Evolutionary conservation across 495 filamentous ascomycete species (phyloP), one percentile per base, ranked within the genome.

Genomic region (Saxispiralis lemnorum): DNA sequence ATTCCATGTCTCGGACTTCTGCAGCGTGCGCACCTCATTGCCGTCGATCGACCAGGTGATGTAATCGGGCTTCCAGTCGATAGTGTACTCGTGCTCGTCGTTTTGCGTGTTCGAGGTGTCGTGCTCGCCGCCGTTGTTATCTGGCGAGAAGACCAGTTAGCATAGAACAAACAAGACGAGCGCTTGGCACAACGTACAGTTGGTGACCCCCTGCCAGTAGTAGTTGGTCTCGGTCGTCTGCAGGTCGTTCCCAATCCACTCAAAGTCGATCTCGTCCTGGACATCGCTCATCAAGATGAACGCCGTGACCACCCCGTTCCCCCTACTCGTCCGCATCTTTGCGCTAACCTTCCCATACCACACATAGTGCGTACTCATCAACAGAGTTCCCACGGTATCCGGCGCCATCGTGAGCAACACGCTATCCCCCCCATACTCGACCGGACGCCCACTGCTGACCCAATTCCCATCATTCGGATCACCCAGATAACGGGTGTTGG

Each of bases 241-340:
- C 56, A 94, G 61, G 51, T 95, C 81, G 37, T 71, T 70, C 44
- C 89, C 89, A 43, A 97, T 74, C 57, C 76, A 97, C 64, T 97
- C 89, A 57, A 81, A 95, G 61, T 97, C 89, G 56, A 97, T 93
- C 60, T 97, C 89, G 56, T 97, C 89, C 66, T 94, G 93, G 54
- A 89, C 81, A 58, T 96, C 89, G 28, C 78, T 80, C 53, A 95
- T 71, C 51, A 96, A 66, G 59, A 97, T 96, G 59, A 97, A 97
- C 12, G 87, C 89, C 16, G 86, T 85, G 5, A 97, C 84, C 28
- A 96, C 89, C 66, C 89, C 89, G 21, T 64, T 59, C 35, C 84
- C 87, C 52, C 80, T 75, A 45, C 79, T 81, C 6, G 83, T 87
- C 72, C 86, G 93, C 61, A 97, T 66, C 19, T 66, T 79, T 14